Evolutionary conservation across 441 rosid genomes (phyloP).

Genomic region (Populus hybrid): DNA sequence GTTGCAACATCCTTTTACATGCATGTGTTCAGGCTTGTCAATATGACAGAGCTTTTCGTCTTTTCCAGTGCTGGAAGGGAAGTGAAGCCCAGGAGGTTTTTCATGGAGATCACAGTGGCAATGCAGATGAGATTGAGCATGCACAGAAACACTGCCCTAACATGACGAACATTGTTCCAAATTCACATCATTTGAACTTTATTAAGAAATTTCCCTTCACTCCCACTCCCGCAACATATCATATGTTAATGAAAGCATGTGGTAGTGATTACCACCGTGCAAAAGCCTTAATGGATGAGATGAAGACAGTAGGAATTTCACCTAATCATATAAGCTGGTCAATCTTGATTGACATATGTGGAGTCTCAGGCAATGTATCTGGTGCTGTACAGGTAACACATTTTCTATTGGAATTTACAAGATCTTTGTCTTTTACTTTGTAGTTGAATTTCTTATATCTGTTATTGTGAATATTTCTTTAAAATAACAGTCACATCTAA

Average conservation of each 20-base stretch:
- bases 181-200: conserved; percentile 38
- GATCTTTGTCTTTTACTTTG: conserved; percentile 9
- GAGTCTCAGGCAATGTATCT: conserved; percentile 65
- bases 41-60: conserved; percentile 92
- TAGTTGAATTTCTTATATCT: neutral
- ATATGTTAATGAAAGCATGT: conserved; percentile 83
- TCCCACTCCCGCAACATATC: conserved; percentile 72
- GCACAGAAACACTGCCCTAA: conserved; percentile 16
- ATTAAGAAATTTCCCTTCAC: conserved; percentile 50
- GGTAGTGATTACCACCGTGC: conserved; percentile 66
- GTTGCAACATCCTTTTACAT: conserved; percentile 78
- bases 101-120: conserved; percentile 25
- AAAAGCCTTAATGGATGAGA: conserved; percentile 76
- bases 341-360: conserved; percentile 76
- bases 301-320: conserved; percentile 69
- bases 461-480: neutral
- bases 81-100: conserved; percentile 31
- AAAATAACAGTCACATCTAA: neutral
- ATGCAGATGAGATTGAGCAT: conserved; percentile 20
- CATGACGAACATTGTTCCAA: conserved; percentile 28
- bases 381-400: conserved; percentile 76
- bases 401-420: conserved; percentile 7
- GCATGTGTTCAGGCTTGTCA: conserved; percentile 90
- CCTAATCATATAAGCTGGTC: conserved; percentile 91
- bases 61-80: conserved; percentile 68